Percentiles rank a stretch among this genome's conserved stretches.
Evolutionary conservation across 164 flowering plant genomes (phyloP).

Genomic region (Magnolia sinica): DNA sequence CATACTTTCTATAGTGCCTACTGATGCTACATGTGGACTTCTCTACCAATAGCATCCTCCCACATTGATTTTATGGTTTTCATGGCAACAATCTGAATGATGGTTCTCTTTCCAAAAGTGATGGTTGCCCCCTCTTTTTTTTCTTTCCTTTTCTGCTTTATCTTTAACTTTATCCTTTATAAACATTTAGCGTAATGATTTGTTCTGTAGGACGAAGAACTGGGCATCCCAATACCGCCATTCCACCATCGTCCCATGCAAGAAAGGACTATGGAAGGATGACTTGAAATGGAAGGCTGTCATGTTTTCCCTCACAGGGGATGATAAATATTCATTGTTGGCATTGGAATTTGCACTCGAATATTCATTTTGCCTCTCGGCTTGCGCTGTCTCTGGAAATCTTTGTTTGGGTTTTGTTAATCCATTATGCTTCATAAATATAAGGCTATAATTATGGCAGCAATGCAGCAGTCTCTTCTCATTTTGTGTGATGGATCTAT

Average conservation of each 20-base stretch:
- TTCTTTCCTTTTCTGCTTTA: no score
- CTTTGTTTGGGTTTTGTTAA: conserved; percentile 12
- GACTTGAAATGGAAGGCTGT: conserved; percentile 22
- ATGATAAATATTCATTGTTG: conserved; percentile 26
- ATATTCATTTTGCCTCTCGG: conserved; percentile 23
- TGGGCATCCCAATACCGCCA: conserved; percentile 45
- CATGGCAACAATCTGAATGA: no score
- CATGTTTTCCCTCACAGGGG: conserved; percentile 6
- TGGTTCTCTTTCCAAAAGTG: no score
- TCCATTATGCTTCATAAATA: conserved; percentile 47
- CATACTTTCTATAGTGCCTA: no score
- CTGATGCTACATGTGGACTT: no score
- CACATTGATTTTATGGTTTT: no score
- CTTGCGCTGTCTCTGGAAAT: conserved; percentile 25
- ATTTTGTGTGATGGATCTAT: neutral
- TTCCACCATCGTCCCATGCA: conserved; percentile 63
- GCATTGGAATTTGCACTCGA: conserved; percentile 28
- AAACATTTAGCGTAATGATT: conserved; percentile 13
- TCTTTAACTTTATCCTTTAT: no score
- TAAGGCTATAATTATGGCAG: conserved; percentile 32
- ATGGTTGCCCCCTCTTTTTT: no score
- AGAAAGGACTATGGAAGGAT: conserved; percentile 75
- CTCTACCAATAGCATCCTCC: no score
- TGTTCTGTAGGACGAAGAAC: conserved; percentile 61
- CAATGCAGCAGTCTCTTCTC: conserved; percentile 1